Evolutionary conservation across 805 yeast genomes (phyloP), one percentile per base, ranked within the genome.

Genomic region (Pichia ethanolica): DNA sequence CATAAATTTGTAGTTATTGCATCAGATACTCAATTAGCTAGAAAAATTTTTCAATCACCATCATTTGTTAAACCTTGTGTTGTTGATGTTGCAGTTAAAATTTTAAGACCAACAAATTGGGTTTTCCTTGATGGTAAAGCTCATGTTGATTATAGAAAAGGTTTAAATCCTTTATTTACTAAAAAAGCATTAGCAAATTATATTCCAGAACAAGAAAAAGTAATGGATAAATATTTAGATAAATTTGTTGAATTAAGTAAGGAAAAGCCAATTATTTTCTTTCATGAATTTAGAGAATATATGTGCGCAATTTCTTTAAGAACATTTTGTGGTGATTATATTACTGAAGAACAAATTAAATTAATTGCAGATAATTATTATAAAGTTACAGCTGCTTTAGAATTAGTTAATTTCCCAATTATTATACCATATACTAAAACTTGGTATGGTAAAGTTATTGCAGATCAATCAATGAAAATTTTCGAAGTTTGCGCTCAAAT

Each of bases 1-100:
- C 99, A 93, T 74, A 93, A 93, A 71, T 91, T 91, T 63, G 99
- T 93, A 39, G 95, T 93, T 45, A 88, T 91, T 67, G 97, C 96
- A 7, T 82, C 93, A 11, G 75, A 83, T 30, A 82, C 96, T 63
- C 97, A 89, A 59, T 73, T 90, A 53, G 86, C 96, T 33, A 81
- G 97, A 66, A 90, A 90, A 61, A 81, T 89, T 53, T 75, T 91
- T 60, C 83, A 80, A 62, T 81, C 95, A 20, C 95, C 97, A 38
- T 76, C 80, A 44, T 93, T 77, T 63, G 97, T 89, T 53, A 89
- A 89, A 68, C 99, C 99, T 6, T 93, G 99, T 72, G 96, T 93
- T 53, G 99, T 93, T 56, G 99, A 93, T 65, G 98, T 89, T 48
- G 99, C 99, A 25, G 76, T 83, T 55, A 93, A 93, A 70, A 88